Base-by-base conservation (phyloP, 2,329 filamentous ascomycete species). In the Tolypocladium sp. region DNA sequence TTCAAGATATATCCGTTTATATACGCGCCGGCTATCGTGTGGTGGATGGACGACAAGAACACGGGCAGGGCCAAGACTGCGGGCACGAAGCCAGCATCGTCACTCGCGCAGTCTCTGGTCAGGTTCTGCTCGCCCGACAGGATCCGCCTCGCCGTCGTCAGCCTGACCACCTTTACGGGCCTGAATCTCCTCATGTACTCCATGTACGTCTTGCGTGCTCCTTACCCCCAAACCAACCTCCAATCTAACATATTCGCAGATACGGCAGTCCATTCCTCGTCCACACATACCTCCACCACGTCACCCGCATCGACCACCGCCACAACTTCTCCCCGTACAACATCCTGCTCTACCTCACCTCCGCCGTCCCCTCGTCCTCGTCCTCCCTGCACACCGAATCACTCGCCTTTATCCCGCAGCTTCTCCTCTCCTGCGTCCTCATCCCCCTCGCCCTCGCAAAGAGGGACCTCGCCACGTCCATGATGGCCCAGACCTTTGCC, bases 1-100 rank as follows among this genome's bases (percentile, higher is more conserved):
- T 95, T 99, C 76, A 99, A 99, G 80, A 97, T 99, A 62, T 99
- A 99, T 68, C 94, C 94, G 0, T 96, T 97, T 73, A 91, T 99
- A 61, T 99, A 99, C 73, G 93, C 90, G 2, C 84, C 87, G 0
- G 86, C 88, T 3, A 87, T 94, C 49, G 73, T 91, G 6, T 92
- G 88, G 87, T 92, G 88, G 88, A 84, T 93, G 76, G 89, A 90
- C 64, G 76, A 75, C 3, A 79, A 82, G 63, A 73, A 71, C 33
- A 71, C 82, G 60, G 66, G 68, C 10, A 64, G 63, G 22, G 55
- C 46, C 17, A 54, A 59, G 4, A 57, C 58, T 13, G 13, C 17
- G 25, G 20, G 20, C 30, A 6, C 27, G 30, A 52, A 9, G 15
- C n/a, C 30, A 9, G 58, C 61, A 8, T 40, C 58, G 9, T 74